Percentiles rank a stretch among this genome's conserved stretches.
Conservation (phyloP, 2,329 filamentous ascomycete genomes). For the Fusarium praegraminearum region DNA sequence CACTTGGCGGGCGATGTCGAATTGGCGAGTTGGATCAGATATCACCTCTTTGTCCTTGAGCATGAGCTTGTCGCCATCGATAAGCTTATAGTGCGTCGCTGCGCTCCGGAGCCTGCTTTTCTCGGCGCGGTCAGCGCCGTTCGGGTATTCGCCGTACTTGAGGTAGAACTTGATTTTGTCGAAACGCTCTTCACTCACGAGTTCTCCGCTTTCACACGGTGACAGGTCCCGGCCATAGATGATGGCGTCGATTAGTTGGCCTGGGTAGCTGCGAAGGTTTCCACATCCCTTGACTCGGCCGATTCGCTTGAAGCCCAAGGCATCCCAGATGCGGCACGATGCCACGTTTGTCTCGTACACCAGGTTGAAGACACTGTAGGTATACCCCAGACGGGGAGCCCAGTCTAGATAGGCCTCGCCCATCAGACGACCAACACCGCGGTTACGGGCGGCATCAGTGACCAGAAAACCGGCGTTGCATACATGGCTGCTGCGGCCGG, state of each 20-base stretch:
- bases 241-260: conserved; percentile 78
- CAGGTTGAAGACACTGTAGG: conserved; percentile 93
- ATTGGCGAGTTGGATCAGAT: conserved; percentile 87
- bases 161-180: conserved; percentile 99
- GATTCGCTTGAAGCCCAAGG: conserved; percentile 91
- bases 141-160: conserved; percentile 92
- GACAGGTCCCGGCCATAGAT: conserved; percentile 78
- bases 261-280: conserved; percentile 75
- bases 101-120: conserved; percentile 94
- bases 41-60: conserved; percentile 98
- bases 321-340: conserved; percentile 91
- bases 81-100: conserved; percentile 92
- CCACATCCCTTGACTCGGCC: conserved; percentile 82
- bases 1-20: conserved; percentile 84
- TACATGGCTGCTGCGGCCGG: conserved; percentile 88
- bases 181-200: conserved; percentile 94
- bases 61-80: conserved; percentile 85
- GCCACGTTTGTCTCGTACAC: conserved; percentile 95
- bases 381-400: conserved; percentile 85
- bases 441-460: conserved; percentile 77
- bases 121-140: conserved; percentile 92
- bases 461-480: conserved; percentile 88
- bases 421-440: conserved; percentile 80
- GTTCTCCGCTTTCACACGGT: conserved; percentile 76
- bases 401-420: conserved; percentile 82